Base-by-base conservation (phyloP, 345 rosid species). In the Gossypium raimondii region DNA sequence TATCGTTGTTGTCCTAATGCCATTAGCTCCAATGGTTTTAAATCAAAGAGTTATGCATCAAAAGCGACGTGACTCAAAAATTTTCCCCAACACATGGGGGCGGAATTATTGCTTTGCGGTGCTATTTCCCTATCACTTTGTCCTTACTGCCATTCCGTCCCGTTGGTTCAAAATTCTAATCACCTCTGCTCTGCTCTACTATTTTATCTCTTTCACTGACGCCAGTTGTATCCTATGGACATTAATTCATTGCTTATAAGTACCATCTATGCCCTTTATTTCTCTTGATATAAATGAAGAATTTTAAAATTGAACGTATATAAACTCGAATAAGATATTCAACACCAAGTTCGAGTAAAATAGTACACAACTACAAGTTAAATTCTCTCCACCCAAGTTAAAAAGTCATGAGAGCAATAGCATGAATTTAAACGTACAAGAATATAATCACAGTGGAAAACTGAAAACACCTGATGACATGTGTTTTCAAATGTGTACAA, bases 71-170 rank as follows among this genome's bases (percentile, higher is more conserved):
- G 78, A 83, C 86, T 65, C 43, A 14, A 52, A 45, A 57, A 47
- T 48, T 71, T 65, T 74, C 73, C 74, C 87, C 81, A 74, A 83
- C 86, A 78, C 77, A 78, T 77, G 78, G 81, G 72, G 74, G 75
- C 76, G 34, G 29, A 75, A 81, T 81, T 67, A 76, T 77, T 79
- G 83, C 86, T 72, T 72, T 64, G 53, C 58, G 43, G 50, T 80
- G 80, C 81, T 73, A 78, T 85, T 79, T 74, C 77, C 55, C 78
- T 78, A 67, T 85, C 81, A 64, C 13, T 29, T 59, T 81, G 72
- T 59, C 58, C 73, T 52, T 52, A 50, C 14, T 14, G 53, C 53
- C 53, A 50, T 50, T 14, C 53, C 53, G 61, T 52, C 27, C 57
- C 57, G 20, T 17, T 17, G 9, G 8, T 55, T 55, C 18, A 9